Evolutionary conservation across 164 flowering plant species (phyloP).

Genomic region (Malania oleifera): DNA sequence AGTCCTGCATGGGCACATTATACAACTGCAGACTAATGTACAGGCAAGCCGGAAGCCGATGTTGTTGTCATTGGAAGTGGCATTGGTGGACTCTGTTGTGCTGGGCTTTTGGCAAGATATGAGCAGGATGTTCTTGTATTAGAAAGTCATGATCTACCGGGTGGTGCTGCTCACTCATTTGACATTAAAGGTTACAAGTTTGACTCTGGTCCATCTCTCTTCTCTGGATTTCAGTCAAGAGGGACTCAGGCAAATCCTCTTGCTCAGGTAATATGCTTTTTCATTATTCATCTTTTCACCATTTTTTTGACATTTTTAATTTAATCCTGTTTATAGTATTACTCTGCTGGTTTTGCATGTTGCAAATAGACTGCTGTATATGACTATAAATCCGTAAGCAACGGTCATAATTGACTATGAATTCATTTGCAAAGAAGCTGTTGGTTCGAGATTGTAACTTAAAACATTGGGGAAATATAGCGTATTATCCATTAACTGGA

Average conservation of each 20-base stretch:
- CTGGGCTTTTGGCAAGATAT: slow-evolving; percentile 75
- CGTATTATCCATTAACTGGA: no score
- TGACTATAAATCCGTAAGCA: no score
- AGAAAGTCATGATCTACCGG: slow-evolving; percentile 91
- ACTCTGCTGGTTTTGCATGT: no score
- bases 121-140: slow-evolving; percentile 76
- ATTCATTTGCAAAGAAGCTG: no score
- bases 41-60: slow-evolving; percentile 90
- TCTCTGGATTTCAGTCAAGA: slow-evolving; percentile 90
- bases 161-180: slow-evolving; percentile 97
- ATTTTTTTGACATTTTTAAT: background rate
- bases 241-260: slow-evolving; percentile 97
- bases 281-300: background rate
- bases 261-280: slow-evolving; percentile 55
- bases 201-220: slow-evolving; percentile 93
- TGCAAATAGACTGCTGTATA: no score
- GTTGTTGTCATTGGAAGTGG: slow-evolving; percentile 95
- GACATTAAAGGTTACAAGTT: slow-evolving; percentile 76
- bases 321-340: no score
- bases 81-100: slow-evolving; percentile 88
- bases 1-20: no score
- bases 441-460: no score
- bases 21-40: slow-evolving; percentile 14
- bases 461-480: no score
- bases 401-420: no score